Evolutionary conservation across 495 filamentous ascomycete genomes (phyloP), one percentile per base, ranked within the genome.

Genomic region (Cladorrhinum samala): DNA sequence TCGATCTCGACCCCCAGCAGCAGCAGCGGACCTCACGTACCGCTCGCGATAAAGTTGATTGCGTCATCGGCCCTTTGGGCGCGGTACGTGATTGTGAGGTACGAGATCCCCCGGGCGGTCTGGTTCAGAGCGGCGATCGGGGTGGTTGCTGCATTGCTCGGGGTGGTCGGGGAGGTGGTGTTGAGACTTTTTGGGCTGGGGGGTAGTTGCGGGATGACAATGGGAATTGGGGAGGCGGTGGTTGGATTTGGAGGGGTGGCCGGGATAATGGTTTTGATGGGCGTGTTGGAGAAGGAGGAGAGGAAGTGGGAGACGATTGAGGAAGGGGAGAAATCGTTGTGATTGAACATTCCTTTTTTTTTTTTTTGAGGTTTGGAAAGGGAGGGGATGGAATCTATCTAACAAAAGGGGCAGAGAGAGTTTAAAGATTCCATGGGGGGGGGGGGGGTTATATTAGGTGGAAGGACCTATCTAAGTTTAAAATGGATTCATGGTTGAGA

Each of bases 111-210:
- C 13, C 48, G 62, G n/a, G 49, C 45, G 9, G 24, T 16, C 14
- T 20, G 20, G 5, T 63, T 69, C 27, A 43, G 66, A 27, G 23
- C 62, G 7, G 62, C 57, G 6, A 52, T 65, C 3, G 64, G 66
- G 13, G 48, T 20, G 1, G 23, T 56, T 13, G 57, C 52, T 1
- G 44, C 51, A n/a, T 44, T 27, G 16, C 48, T 64, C 0, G 53
- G 54, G 47, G 19, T 53, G 17, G 30, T 36, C 8, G 14, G 14
- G 54, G 41, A 23, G 42, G 45, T 25, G 23, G 24, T 52, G 30
- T 11, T 33, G 18, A 33, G 9, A 20, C 38, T 13, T 17, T 17
- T 19, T 46, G 46, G 8, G 18, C 24, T 37, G 47, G 47, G 8
- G 30, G 45, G 6, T 17, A 14, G 24, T n/a, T 2, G 14, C 9